Percentiles rank a stretch among this genome's conserved stretches.
phyloP scores from a whole-genome alignment of 1,284 basidiomycete species.

The Fomitiporia mediterranea region DNA sequence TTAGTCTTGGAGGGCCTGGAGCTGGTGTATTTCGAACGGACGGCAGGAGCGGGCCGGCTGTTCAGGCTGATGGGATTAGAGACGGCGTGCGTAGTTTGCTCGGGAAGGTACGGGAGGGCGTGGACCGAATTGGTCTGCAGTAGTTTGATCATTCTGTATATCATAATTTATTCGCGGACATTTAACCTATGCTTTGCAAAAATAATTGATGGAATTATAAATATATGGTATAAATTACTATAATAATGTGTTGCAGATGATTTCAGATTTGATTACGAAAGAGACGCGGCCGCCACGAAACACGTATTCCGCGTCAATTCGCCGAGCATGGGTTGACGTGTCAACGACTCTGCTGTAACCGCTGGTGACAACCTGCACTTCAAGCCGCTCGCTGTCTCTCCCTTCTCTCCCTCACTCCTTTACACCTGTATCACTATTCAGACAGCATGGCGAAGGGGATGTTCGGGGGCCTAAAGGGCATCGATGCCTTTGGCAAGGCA shows the following conservation, averaged over 20 bases:
- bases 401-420: slow-evolving; percentile 20
- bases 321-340: slow-evolving; percentile 9
- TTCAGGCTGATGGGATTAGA: slow-evolving; percentile 78
- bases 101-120: slow-evolving; percentile 84
- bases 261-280: neutral
- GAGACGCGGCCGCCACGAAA: neutral
- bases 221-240: neutral
- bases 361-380: too few relatives aligned
- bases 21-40: slow-evolving; percentile 80
- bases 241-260: too few relatives aligned
- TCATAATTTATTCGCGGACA: neutral
- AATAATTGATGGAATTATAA: neutral
- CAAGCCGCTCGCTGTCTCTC: neutral
- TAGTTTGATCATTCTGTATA: slow-evolving; percentile 6
- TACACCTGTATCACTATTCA: slow-evolving; percentile 25
- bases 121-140: slow-evolving; percentile 60
- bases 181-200: neutral
- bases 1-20: slow-evolving; percentile 83
- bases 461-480: slow-evolving; percentile 69
- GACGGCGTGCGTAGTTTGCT: slow-evolving; percentile 84
- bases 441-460: slow-evolving; percentile 62
- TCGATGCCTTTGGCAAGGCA: slow-evolving; percentile 99
- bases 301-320: slow-evolving; percentile 6
- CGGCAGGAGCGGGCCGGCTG: slow-evolving; percentile 58
- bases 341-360: too few relatives aligned